Evolutionary conservation across 176 grass and related monocot species (phyloP), one percentile per base, ranked within the genome.

Genomic region (Oryza australiensis): DNA sequence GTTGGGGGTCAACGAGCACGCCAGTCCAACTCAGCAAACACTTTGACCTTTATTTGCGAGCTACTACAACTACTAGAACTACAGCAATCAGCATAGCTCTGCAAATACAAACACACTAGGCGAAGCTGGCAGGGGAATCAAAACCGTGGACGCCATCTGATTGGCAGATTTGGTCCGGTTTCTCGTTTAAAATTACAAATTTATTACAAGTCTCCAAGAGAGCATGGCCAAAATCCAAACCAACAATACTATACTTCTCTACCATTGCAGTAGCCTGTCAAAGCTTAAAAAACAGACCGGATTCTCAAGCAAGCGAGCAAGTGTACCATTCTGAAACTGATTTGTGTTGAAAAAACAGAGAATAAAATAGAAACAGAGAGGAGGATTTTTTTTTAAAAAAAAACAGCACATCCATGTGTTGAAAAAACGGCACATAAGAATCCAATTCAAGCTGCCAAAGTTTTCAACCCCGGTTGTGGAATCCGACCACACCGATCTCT

Each of bases 381-480:
- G 27, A 62, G 64, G 18, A 18, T n/a, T n/a, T n/a, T n/a, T n/a
- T n/a, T n/a, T n/a, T n/a, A 5, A 22, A 59, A 23, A 5, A 24
- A 42, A 77, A 30, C 34, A 33, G 20, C 73, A 76, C 35, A 23
- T 18, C 48, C 88, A 83, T 79, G 74, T 74, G 48, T 79, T 68
- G 75, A 83, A 83, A 89, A 86, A 71, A 65, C 14, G 22, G 13
- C 69, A 30, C 88, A 75, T 16, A 80, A 70, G 68, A 90, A 83
- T 87, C 85, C 88, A 87, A 82, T 11, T 26, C 24, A 41, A 78
- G 40, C 82, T 81, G 78, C 79, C 83, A 71, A 77, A 37, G 69
- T 67, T 85, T 84, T 87, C 89, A 82, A 92, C 74, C 67, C 51
- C 51, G 23, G 18, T 46, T 62, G 83, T 92, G 83, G 86, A 88